These are phyloP conservation scores for Epichloe hybrida DNA, from an alignment of 2,329 filamentous ascomycete genomes.

Conservation along the genomic window DNA sequence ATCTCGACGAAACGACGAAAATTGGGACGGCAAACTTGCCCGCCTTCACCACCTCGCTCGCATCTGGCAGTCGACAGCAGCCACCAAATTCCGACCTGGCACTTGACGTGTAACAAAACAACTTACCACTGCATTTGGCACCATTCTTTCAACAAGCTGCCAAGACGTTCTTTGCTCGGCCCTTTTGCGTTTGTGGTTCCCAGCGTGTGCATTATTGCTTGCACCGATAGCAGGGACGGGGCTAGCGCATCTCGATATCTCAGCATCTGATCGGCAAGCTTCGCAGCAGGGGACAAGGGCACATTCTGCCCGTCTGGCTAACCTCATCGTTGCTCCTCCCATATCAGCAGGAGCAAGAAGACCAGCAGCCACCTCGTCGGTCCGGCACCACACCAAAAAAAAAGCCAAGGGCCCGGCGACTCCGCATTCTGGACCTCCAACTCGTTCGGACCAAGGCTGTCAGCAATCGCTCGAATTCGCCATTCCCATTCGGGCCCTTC, in stretches of 20 bases:
- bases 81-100: not conserved
- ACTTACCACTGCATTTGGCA: no score
- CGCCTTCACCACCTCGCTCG: not conserved
- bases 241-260: not conserved
- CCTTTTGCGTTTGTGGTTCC: not conserved
- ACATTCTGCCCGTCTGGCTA: not conserved
- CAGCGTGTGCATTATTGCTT: not conserved
- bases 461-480: not conserved
- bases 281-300: not conserved
- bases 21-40: not conserved
- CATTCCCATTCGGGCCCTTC: not conserved
- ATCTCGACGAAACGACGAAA: not conserved
- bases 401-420: conserved; percentile 3
- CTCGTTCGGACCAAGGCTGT: not conserved
- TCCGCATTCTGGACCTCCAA: not conserved
- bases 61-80: not conserved
- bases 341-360: not conserved
- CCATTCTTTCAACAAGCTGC: not conserved
- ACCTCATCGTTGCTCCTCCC: not conserved
- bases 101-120: not conserved
- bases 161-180: not conserved
- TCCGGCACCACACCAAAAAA: not conserved
- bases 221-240: not conserved
- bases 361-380: not conserved
- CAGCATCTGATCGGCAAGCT: not conserved